Evolutionary conservation across 345 rosid species (phyloP).

Genomic region (Moricandia moricandioides): DNA sequence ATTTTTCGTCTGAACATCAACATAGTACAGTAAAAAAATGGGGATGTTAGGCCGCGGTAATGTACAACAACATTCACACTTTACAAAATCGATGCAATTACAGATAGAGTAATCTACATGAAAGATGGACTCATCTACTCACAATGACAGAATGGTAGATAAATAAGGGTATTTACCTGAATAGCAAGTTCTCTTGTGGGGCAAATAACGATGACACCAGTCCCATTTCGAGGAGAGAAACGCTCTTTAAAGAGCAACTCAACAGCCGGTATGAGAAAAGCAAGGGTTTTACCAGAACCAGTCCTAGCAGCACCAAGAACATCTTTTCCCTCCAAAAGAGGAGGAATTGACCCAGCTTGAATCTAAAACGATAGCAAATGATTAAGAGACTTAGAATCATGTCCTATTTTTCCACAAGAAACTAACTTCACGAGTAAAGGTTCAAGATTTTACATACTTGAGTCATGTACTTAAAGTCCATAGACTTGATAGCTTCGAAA

Average conservation of each 20-base stretch:
- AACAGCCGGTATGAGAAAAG: conserved; percentile 85
- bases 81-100: neutral
- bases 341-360: conserved; percentile 85
- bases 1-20: conserved; percentile 64
- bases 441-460: conserved; percentile 47
- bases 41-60: neutral
- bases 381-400: neutral
- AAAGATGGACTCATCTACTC: neutral
- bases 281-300: conserved; percentile 97
- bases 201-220: conserved; percentile 86
- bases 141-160: neutral
- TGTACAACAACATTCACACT: neutral
- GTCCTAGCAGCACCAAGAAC: conserved; percentile 98
- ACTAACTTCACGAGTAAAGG: too few relatives aligned
- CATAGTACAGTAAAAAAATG: neutral
- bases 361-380: conserved; percentile 44
- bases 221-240: conserved; percentile 77
- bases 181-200: conserved; percentile 99
- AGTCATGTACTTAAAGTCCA: conserved; percentile 80
- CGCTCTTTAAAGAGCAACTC: conserved; percentile 70
- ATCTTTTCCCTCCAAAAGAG: conserved; percentile 78
- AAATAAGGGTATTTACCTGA: conserved; percentile 51
- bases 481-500: conserved; percentile 62
- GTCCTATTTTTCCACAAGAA: neutral
- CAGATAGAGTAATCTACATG: neutral